These are phyloP conservation scores for Pleurotus citrinopileatus DNA, from an alignment of 768 basidiomycete species.

Conservation along the genomic window DNA sequence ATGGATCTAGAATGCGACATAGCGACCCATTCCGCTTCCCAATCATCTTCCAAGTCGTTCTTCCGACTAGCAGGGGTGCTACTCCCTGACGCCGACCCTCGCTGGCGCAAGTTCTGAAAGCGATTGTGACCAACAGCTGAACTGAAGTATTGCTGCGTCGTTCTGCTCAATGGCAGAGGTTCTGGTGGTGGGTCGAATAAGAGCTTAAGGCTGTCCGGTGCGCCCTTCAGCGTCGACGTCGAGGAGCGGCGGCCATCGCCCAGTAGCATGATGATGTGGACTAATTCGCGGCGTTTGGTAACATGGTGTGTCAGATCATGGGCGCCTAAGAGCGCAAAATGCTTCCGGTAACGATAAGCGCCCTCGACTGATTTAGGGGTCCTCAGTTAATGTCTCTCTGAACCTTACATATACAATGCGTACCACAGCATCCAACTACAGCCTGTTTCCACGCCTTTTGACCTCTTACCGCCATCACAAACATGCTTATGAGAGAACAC, in stretches of 20 bases:
- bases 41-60: not conserved
- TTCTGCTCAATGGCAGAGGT: not conserved
- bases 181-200: slow-evolving; percentile 1
- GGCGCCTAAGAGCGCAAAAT: no score
- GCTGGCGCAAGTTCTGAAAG: not conserved
- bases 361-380: no score
- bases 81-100: slow-evolving; percentile 7
- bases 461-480: not conserved
- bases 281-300: not conserved
- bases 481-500: not conserved
- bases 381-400: no score
- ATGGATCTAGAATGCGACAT: not conserved
- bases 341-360: no score
- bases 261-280: not conserved
- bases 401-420: no score
- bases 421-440: no score
- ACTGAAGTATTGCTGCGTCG: not conserved
- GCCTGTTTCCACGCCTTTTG: no score
- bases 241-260: not conserved
- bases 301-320: not conserved
- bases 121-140: not conserved
- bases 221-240: not conserved
- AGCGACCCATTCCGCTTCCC: no score
- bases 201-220: slow-evolving; percentile 3
- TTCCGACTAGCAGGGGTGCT: not conserved